Percentiles rank a stretch among this genome's conserved stretches.
Conservation (phyloP, 371 early-diverging fungal genomes). For the Nosema muscidifuracis region DNA sequence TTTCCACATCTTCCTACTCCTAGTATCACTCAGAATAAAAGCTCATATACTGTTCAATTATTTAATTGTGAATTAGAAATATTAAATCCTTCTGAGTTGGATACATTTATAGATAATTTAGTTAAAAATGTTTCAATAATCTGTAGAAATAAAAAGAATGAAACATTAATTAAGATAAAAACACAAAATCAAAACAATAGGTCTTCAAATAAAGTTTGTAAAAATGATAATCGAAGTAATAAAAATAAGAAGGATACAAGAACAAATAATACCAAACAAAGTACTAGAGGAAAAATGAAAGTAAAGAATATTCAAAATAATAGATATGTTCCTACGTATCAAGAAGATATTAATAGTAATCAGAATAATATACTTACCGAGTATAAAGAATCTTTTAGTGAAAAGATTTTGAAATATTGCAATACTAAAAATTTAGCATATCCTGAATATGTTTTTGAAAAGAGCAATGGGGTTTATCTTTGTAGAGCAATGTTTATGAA, state of each 20-base stretch:
- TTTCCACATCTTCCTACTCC: neutral
- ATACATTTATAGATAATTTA: neutral
- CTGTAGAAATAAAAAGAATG: neutral
- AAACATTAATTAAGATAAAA: neutral
- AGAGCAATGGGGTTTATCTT: conserved; percentile 10
- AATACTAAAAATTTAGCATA: neutral
- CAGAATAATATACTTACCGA: neutral
- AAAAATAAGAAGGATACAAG: neutral
- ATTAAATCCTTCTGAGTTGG: neutral
- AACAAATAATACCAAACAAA: neutral
- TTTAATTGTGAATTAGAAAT: neutral
- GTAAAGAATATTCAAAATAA: neutral
- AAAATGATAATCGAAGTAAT: neutral
- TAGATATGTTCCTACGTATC: neutral
- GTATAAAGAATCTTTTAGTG: neutral
- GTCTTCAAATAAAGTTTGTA: neutral
- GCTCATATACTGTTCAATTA: neutral
- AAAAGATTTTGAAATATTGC: neutral
- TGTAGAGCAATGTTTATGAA: conserved; percentile 11
- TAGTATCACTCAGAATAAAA: neutral
- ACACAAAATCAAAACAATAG: neutral
- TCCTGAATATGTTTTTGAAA: conserved; percentile 19
- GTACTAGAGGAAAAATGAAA: conserved; percentile 4
- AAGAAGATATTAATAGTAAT: neutral
- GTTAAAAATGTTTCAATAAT: too few relatives aligned